Evolutionary conservation across 305 asterid genomes (phyloP), one percentile per base, ranked within the genome.

Genomic region (Euphrasia arctica): DNA sequence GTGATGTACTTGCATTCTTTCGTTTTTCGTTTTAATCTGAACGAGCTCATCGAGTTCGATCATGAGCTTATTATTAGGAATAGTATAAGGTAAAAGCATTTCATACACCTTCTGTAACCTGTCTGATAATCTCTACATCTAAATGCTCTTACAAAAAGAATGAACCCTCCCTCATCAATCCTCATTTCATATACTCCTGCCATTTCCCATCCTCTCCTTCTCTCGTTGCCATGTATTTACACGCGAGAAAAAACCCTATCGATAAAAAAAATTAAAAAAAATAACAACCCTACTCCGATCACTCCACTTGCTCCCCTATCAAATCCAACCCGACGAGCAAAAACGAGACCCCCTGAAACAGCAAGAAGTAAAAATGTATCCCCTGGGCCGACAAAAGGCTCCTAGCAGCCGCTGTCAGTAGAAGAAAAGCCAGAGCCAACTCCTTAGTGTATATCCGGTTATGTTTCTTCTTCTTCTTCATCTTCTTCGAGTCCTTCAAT

Each of bases 341-440:
- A 77, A 92, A 92, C 22, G 98, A 92, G 5, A 89, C 67, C 25
- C 98, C 98, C 68, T 92, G 98, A 74, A 92, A 92, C 41, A 91
- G 91, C 85, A 91, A 42, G 86, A 91, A 91, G 88, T 92, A 92
- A 58, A 89, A 92, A 73, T 92, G 98, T 69, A 92, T 79, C 10
- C 98, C 97, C 65, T 92, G 98, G 11, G 98, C 97, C 8, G 98
- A 89, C 65, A 92, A 57, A 10, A 92, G 68, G 55, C 98, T 92
- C 64, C 98, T 79, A 0, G 85, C 87, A 0, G 98, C 79, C 62
- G 98, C 97, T 45, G 98, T 92, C 78, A 92, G 74, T 6, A 92
- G 87, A 56, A 92, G 84, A 69, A 85, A 92, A 56, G 98, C 98
- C 9, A 92, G 77, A 0, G 91, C 87, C 76, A 92, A 70, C 78